A percentile compares a stretch with the other conserved stretches of the same genome.
phyloP scores from a whole-genome alignment of 2,329 filamentous ascomycete species.

The Ascomycota sp. region DNA sequence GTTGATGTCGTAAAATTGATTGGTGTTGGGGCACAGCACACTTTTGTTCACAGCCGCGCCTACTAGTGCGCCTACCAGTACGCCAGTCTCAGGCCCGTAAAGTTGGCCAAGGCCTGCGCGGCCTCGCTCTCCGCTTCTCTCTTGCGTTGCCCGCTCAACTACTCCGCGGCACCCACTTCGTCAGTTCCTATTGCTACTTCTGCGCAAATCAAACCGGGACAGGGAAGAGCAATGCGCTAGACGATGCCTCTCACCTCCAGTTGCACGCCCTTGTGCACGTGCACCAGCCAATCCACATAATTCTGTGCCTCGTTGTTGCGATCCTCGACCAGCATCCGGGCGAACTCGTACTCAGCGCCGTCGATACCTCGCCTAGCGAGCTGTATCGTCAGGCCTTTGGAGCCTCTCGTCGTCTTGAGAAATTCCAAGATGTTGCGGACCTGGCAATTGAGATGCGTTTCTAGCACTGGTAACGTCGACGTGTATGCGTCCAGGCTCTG shows the following conservation, averaged over 20 bases:
- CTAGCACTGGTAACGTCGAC: conserved; percentile 59
- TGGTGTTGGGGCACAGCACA: background rate
- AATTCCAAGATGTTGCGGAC: conserved; percentile 87
- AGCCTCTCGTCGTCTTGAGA: conserved; percentile 57
- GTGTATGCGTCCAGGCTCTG: conserved; percentile 65
- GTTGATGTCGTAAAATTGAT: background rate
- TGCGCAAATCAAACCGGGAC: background rate
- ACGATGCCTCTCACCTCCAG: conserved; percentile 42
- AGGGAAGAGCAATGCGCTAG: background rate
- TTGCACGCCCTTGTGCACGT: conserved; percentile 83
- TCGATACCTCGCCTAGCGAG: conserved; percentile 83
- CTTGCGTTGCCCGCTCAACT: conserved; percentile 52
- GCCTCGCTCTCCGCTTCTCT: conserved; percentile 36
- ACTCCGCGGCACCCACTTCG: conserved; percentile 1
- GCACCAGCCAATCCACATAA: conserved; percentile 96
- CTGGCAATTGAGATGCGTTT: conserved; percentile 88
- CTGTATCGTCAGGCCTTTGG: conserved; percentile 76
- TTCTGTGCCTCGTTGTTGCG: conserved; percentile 94
- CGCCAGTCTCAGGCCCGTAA: conserved; percentile 36
- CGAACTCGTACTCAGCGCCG: conserved; percentile 92
- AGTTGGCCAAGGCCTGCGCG: conserved; percentile 27
- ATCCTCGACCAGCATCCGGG: conserved; percentile 75
- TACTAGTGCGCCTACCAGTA: conserved; percentile 28
- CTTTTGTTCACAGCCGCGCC: background rate
- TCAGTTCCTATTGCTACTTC: background rate